A percentile compares a stretch with the other conserved stretches of the same genome.
These are phyloP conservation scores for Acanthamoeba triangularis DNA, from an alignment of 208 protist genomes.

Conservation along the genomic window DNA sequence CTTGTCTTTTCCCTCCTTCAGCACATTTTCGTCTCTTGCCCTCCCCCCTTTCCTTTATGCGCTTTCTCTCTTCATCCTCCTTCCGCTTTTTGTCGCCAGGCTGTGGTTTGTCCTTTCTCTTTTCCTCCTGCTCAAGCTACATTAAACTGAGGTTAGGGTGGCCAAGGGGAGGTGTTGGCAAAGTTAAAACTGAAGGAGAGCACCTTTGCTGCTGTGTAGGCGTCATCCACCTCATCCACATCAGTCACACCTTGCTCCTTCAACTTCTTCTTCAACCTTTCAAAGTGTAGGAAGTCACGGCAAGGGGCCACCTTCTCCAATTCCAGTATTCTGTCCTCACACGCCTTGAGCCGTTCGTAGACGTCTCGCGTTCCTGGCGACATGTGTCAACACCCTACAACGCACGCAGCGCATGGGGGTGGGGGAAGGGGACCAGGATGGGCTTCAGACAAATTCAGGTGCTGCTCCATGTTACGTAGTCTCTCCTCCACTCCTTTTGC, in stretches of 20 bases:
- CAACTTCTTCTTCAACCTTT: neutral
- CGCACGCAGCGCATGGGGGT: neutral
- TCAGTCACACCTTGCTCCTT: neutral
- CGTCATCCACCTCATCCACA: neutral
- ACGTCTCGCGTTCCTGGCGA: neutral
- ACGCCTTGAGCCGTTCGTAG: neutral
- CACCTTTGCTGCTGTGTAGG: neutral
- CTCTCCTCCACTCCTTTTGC: neutral
- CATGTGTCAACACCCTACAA: neutral
- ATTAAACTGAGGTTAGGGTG: no score
- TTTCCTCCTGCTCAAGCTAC: no score
- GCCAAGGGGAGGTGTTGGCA: no score
- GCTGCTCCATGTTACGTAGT: neutral
- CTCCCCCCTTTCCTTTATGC: no score
- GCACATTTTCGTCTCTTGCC: no score
- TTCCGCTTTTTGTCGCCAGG: no score
- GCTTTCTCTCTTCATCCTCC: no score
- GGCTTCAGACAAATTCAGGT: neutral
- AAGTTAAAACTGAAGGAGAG: neutral
- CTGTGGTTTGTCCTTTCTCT: no score
- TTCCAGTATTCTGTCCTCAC: neutral
- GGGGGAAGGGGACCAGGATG: neutral
- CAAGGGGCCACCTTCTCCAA: neutral
- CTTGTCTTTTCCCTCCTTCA: no score
- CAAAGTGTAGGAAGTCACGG: neutral